These are phyloP conservation scores for Pythium guiyangense DNA, from an alignment of 352 stramenopile genomes.

Conservation along the genomic window DNA sequence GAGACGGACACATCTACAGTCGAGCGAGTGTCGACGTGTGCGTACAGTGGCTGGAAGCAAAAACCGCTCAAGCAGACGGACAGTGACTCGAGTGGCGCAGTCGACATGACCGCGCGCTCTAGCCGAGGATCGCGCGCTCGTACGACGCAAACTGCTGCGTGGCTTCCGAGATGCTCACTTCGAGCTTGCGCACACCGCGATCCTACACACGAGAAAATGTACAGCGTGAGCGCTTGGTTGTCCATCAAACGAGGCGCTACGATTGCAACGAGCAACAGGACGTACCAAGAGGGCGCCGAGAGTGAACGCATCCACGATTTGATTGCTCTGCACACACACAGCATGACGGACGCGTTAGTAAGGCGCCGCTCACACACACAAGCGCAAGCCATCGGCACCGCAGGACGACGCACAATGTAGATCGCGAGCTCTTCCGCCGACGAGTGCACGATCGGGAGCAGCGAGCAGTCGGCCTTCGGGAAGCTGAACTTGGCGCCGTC, in stretches of 20 bases:
- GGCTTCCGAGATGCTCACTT: conserved; percentile 94
- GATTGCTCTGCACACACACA: conserved; percentile 56
- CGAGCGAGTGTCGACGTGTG: too few species aligned
- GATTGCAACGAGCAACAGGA: not conserved
- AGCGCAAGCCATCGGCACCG: not conserved
- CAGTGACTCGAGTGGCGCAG: too few species aligned
- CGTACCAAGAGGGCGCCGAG: conserved; percentile 63
- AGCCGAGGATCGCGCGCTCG: conserved; percentile 62
- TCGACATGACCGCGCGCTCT: conserved; percentile 4
- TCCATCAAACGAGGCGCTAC: too few species aligned
- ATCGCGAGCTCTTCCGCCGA: conserved; percentile 96
- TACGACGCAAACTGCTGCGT: conserved; percentile 87
- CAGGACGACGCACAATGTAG: conserved; percentile 80
- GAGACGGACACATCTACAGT: too few species aligned
- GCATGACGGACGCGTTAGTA: not conserved
- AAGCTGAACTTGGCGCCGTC: conserved; percentile 95
- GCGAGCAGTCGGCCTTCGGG: conserved; percentile 91
- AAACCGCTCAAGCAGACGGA: not conserved
- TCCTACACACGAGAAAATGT: conserved; percentile 21
- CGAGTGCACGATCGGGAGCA: conserved; percentile 96
- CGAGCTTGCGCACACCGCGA: conserved; percentile 84
- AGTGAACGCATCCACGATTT: conserved; percentile 83
- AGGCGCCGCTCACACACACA: not conserved
- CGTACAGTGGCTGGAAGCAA: too few species aligned
- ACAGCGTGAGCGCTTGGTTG: not conserved